Conservation (phyloP, 805 yeast genomes). For the Metschnikowia santaceciliae region DNA sequence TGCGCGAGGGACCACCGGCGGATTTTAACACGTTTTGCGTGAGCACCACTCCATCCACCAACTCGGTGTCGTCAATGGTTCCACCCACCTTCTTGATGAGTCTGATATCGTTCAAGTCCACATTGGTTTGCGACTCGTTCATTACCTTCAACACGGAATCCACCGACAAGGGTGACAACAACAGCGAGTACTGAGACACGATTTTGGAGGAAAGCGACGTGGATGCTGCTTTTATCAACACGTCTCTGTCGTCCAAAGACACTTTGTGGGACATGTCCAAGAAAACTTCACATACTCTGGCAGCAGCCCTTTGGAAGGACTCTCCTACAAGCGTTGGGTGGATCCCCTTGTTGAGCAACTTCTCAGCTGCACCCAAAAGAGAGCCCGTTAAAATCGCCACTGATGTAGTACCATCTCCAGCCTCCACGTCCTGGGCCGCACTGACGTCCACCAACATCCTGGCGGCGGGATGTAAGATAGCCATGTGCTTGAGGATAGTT, state of each 20-base stretch:
- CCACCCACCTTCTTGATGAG: constrained; percentile 94
- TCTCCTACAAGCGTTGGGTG: constrained; percentile 96
- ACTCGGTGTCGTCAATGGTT: constrained; percentile 93
- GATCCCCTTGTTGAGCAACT: constrained; percentile 80
- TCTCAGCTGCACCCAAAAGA: constrained; percentile 90
- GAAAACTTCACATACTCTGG: constrained; percentile 74
- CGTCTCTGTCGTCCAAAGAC: constrained; percentile 74
- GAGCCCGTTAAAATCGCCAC: constrained; percentile 97
- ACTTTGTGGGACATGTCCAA: constrained; percentile 82
- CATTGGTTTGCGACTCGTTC: constrained; percentile 56
- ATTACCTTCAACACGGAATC: constrained; percentile 84
- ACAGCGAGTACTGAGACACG: constrained; percentile 84
- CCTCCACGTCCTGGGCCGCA: constrained; percentile 97
- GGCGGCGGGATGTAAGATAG: constrained; percentile 97
- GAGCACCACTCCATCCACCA: constrained; percentile 88
- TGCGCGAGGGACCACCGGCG: constrained; percentile 93
- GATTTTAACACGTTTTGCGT: constrained; percentile 84
- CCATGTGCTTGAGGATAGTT: constrained; percentile 95
- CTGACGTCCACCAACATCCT: constrained; percentile 94
- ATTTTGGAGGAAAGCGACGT: constrained; percentile 94
- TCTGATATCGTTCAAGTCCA: constrained; percentile 84
- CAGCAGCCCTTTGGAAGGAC: constrained; percentile 85
- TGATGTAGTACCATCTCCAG: constrained; percentile 99
- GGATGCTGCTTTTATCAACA: constrained; percentile 84
- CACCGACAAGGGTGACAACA: constrained; percentile 90